These are phyloP conservation scores for Dictyostelium firmibasis DNA, from an alignment of 78 protist genomes.

Conservation along the genomic window DNA sequence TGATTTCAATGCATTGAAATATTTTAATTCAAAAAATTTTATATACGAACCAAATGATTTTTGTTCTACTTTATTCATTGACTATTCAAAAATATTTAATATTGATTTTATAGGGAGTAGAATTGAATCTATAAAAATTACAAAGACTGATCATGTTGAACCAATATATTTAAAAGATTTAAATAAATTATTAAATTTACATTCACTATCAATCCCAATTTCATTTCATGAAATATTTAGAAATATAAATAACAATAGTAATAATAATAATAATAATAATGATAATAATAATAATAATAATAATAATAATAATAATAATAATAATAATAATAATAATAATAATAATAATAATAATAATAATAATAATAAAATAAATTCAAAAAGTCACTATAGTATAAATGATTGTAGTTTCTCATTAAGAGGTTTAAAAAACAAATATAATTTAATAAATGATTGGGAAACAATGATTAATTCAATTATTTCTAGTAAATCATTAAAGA, in stretches of 20 bases:
- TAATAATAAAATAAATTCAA: no score
- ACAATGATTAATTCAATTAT: background rate
- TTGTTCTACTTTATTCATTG: background rate
- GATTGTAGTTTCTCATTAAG: background rate
- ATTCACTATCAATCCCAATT: background rate
- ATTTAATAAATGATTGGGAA: background rate
- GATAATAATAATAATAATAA: no score
- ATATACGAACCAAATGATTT: background rate
- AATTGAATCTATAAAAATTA: background rate
- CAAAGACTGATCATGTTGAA: background rate
- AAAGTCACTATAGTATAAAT: no score
- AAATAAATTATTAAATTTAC: background rate
- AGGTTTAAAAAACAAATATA: background rate
- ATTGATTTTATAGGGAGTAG: background rate
- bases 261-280: no score
- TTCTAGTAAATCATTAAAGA: background rate
- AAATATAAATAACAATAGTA: no score
- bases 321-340: no score
- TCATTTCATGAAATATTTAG: background rate
- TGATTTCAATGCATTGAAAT: background rate
- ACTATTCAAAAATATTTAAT: background rate
- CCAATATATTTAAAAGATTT: background rate
- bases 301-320: no score
- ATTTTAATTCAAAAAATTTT: background rate
- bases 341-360: no score